phyloP scores from a whole-genome alignment of 768 basidiomycete species.

The Pilatotrama ljubarskyi region DNA sequence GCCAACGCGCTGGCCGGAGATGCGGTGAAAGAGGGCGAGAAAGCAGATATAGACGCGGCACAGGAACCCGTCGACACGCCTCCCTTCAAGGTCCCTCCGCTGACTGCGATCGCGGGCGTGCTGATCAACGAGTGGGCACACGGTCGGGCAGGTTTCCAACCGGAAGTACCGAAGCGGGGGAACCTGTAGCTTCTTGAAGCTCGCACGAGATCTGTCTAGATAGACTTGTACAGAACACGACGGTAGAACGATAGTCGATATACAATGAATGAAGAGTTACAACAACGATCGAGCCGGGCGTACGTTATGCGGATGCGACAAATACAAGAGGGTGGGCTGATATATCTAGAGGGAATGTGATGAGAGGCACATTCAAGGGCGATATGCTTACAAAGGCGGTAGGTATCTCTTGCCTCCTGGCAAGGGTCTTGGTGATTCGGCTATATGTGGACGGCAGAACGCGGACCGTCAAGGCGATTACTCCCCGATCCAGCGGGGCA shows the following conservation, averaged over 20 bases:
- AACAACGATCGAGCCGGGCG: background rate
- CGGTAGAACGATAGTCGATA: background rate
- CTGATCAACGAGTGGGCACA: slow-evolving; percentile 82
- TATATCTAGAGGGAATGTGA: slow-evolving; percentile 2
- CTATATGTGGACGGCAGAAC: background rate
- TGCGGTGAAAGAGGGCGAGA: slow-evolving; percentile 26
- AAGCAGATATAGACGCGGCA: slow-evolving; percentile 22
- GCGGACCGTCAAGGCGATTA: slow-evolving; percentile 15
- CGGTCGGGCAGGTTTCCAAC: slow-evolving; percentile 43
- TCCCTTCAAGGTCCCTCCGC: slow-evolving; percentile 73
- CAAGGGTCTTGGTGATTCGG: background rate
- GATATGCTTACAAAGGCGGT: background rate
- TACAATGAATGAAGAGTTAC: slow-evolving; percentile 5
- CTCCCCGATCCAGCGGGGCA: slow-evolving; percentile 14
- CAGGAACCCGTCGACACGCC: slow-evolving; percentile 22
- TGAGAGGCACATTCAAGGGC: background rate
- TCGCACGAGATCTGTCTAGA: slow-evolving; percentile 6
- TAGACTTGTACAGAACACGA: slow-evolving; percentile 7
- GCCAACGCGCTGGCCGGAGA: slow-evolving; percentile 31
- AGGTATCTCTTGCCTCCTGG: background rate
- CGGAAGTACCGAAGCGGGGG: slow-evolving; percentile 5
- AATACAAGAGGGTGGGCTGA: background rate
- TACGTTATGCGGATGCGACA: background rate
- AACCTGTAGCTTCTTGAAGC: background rate
- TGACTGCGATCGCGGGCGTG: slow-evolving; percentile 80